Conservation (phyloP, 2,329 filamentous ascomycete species). For the Aschersonia sp. region DNA sequence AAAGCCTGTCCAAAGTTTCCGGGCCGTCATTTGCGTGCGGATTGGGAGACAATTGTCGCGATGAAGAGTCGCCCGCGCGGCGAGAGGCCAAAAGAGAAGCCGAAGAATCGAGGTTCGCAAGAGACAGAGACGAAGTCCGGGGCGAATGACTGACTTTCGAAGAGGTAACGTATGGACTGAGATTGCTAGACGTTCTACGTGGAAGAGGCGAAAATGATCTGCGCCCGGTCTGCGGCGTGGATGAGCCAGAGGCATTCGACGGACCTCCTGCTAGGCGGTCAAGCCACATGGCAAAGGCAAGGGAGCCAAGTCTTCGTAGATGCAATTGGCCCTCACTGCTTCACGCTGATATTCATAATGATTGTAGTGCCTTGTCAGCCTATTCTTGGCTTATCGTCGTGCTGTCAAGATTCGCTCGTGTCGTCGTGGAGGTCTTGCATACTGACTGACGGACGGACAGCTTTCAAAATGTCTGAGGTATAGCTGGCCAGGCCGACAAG, state of each 20-base stretch:
- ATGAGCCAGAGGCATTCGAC: slow-evolving; percentile 41
- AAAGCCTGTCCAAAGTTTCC: slow-evolving; percentile 44
- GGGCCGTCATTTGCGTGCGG: slow-evolving; percentile 50
- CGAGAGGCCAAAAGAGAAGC: slow-evolving; percentile 57
- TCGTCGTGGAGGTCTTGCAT: no score
- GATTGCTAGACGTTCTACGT: slow-evolving; percentile 51
- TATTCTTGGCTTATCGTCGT: no score
- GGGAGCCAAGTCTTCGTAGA: neutral
- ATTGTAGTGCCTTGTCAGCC: no score
- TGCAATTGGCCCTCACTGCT: no score
- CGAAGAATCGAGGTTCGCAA: slow-evolving; percentile 65
- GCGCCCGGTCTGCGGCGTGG: slow-evolving; percentile 46
- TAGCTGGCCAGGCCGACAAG: no score
- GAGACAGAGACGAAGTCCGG: slow-evolving; percentile 63
- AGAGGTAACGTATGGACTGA: slow-evolving; percentile 54
- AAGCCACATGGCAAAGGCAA: slow-evolving; percentile 57
- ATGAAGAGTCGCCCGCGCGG: slow-evolving; percentile 50
- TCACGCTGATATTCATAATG: no score
- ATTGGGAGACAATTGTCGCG: slow-evolving; percentile 41
- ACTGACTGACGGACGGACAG: no score
- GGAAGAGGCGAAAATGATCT: slow-evolving; percentile 60
- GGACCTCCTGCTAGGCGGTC: slow-evolving; percentile 64
- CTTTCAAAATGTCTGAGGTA: no score
- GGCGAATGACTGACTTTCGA: slow-evolving; percentile 54
- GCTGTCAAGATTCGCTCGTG: no score